Conservation (phyloP, 768 basidiomycete species). For the Russula sp. region DNA sequence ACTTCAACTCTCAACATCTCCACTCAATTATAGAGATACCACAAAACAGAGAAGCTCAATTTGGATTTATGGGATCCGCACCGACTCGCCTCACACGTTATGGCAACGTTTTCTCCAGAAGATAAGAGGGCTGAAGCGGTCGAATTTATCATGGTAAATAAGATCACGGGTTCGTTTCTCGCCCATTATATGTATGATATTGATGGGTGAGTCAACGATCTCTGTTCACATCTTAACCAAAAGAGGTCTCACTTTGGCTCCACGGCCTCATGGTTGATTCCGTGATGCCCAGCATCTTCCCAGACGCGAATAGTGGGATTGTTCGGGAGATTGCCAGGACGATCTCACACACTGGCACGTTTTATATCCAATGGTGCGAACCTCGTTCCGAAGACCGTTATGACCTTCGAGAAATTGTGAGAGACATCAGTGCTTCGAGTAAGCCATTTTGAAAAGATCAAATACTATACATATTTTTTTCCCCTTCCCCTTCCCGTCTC, state of each 20-base stretch:
- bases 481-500: too few species aligned
- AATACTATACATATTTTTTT: too few species aligned
- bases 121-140: background rate
- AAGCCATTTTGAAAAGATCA: background rate
- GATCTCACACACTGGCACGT: background rate
- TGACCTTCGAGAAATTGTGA: background rate
- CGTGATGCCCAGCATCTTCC: background rate
- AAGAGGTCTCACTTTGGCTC: background rate
- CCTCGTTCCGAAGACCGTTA: background rate
- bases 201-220: slow-evolving; percentile 2
- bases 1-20: background rate
- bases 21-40: background rate
- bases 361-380: background rate
- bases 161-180: background rate
- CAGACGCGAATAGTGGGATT: background rate
- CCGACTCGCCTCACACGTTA: background rate
- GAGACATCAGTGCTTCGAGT: background rate
- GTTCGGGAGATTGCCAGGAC: background rate
- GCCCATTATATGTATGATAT: background rate
- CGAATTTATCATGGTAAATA: background rate
- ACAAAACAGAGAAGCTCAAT: background rate
- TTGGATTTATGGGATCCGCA: slow-evolving; percentile 3
- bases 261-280: background rate
- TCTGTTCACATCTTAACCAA: too few species aligned
- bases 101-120: background rate